These are phyloP conservation scores for Ogataea saltuana DNA, from an alignment of 805 yeast genomes.

Conservation along the genomic window DNA sequence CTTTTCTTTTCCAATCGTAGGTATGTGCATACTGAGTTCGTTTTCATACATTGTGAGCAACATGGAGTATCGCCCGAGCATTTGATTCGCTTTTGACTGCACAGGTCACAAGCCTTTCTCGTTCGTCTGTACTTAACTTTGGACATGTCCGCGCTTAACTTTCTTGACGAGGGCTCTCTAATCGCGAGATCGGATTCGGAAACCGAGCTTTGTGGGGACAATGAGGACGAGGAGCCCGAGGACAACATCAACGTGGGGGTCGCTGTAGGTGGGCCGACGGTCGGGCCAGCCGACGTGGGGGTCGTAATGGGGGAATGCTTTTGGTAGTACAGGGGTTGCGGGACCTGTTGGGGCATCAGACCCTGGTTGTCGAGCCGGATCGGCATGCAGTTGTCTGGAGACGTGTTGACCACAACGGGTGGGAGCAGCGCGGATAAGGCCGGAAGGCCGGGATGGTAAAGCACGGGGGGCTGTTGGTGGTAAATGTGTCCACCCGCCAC, in stretches of 20 bases:
- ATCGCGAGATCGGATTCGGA: constrained; percentile 5
- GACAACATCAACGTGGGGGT: not conserved
- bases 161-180: not conserved
- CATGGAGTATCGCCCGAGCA: constrained; percentile 48
- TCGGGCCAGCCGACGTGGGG: not conserved
- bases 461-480: constrained; percentile 6
- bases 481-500: not conserved
- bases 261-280: not conserved
- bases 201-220: constrained; percentile 4
- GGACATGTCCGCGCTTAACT: constrained; percentile 1
- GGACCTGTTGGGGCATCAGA: not conserved
- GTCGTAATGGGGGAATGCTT: no score
- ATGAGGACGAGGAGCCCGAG: constrained; percentile 5
- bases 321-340: not conserved
- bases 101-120: constrained; percentile 47
- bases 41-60: constrained; percentile 42
- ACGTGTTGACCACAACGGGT: constrained; percentile 1
- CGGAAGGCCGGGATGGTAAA: constrained; percentile 6
- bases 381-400: no score
- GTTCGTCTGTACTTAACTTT: constrained; percentile 24
- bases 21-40: constrained; percentile 40
- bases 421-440: constrained; percentile 11
- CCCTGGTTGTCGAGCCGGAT: no score
- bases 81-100: constrained; percentile 47
- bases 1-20: constrained; percentile 45